A percentile compares a stretch with the other conserved stretches of the same genome.
phyloP scores from a whole-genome alignment of 2,329 filamentous ascomycete genomes.

The Ceratocystis alfenasii region DNA sequence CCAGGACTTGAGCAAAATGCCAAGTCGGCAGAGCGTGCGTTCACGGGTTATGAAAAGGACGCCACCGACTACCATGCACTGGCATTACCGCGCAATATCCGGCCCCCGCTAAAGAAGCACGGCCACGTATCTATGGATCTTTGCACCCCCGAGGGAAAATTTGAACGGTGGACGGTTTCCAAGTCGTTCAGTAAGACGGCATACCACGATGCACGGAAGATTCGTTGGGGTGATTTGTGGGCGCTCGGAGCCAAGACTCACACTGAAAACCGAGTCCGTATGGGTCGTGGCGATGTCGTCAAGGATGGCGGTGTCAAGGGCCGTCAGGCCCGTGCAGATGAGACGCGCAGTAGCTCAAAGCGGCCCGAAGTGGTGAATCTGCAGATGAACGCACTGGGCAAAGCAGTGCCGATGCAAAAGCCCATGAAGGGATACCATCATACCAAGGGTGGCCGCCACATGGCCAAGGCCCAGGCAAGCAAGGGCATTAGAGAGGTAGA shows the following conservation, averaged over 20 bases:
- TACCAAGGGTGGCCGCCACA: conserved; percentile 21
- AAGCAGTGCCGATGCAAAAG: conserved; percentile 21
- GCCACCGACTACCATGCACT: conserved; percentile 44
- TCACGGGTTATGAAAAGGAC: conserved; percentile 53
- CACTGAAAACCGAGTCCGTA: conserved; percentile 46
- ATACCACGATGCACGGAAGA: conserved; percentile 86
- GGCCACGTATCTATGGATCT: conserved; percentile 84
- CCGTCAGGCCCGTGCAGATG: conserved; percentile 17
- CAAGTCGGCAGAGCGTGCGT: conserved; percentile 52
- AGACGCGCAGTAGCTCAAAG: conserved; percentile 9
- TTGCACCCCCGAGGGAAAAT: conserved; percentile 71
- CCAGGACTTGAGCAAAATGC: conserved; percentile 24
- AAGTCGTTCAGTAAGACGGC: conserved; percentile 67
- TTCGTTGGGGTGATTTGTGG: conserved; percentile 88
- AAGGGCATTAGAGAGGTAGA: conserved; percentile 16
- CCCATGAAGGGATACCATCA: conserved; percentile 22
- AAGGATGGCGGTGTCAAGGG: conserved; percentile 25
- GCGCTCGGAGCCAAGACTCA: conserved; percentile 86
- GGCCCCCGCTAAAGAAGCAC: conserved; percentile 72
- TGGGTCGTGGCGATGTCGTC: conserved; percentile 38
- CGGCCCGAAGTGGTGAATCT: conserved; percentile 20
- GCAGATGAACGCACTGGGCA: conserved; percentile 21
- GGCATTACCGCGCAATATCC: conserved; percentile 63
- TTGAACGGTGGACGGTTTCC: conserved; percentile 91
- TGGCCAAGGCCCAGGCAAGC: conserved; percentile 18